A percentile compares a stretch with the other conserved stretches of the same genome.
Conservation (phyloP, 495 filamentous ascomycete species). For the Annulohypoxylon bovei region DNA sequence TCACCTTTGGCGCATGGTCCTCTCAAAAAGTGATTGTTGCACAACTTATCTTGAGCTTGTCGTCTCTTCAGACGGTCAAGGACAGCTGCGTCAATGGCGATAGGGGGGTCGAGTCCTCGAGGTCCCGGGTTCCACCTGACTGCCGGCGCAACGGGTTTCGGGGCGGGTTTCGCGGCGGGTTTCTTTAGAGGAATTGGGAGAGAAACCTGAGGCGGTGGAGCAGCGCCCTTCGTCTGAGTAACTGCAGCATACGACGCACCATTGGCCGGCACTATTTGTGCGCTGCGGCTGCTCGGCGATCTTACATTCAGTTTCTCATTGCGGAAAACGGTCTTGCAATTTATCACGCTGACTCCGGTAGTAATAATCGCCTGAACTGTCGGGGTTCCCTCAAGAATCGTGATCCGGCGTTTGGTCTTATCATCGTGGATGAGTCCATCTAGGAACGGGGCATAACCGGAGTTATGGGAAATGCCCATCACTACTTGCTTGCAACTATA, state of each 20-base stretch:
- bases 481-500: slow-evolving; percentile 84
- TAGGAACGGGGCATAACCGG: slow-evolving; percentile 75
- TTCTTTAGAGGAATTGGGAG: slow-evolving; percentile 42
- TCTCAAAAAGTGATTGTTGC: slow-evolving; percentile 85
- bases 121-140: slow-evolving; percentile 66
- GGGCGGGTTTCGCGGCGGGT: slow-evolving; percentile 2
- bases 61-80: slow-evolving; percentile 78
- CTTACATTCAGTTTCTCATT: slow-evolving; percentile 61
- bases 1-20: slow-evolving; percentile 76
- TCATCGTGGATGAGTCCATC: slow-evolving; percentile 67
- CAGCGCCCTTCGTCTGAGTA: slow-evolving; percentile 41
- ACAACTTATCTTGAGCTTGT: slow-evolving; percentile 80
- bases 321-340: slow-evolving; percentile 73
- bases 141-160: slow-evolving; percentile 17
- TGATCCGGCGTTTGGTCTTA: slow-evolving; percentile 66
- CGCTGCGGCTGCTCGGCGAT: slow-evolving; percentile 30
- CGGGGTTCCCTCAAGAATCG: slow-evolving; percentile 77
- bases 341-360: slow-evolving; percentile 66
- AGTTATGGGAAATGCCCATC: slow-evolving; percentile 81
- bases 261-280: background rate
- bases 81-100: slow-evolving; percentile 62
- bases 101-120: slow-evolving; percentile 60
- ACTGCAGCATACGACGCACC: slow-evolving; percentile 48
- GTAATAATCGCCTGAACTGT: slow-evolving; percentile 72
- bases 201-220: slow-evolving; percentile 51